These are phyloP conservation scores for Pistacia vera DNA, from an alignment of 345 rosid species.

Conservation along the genomic window DNA sequence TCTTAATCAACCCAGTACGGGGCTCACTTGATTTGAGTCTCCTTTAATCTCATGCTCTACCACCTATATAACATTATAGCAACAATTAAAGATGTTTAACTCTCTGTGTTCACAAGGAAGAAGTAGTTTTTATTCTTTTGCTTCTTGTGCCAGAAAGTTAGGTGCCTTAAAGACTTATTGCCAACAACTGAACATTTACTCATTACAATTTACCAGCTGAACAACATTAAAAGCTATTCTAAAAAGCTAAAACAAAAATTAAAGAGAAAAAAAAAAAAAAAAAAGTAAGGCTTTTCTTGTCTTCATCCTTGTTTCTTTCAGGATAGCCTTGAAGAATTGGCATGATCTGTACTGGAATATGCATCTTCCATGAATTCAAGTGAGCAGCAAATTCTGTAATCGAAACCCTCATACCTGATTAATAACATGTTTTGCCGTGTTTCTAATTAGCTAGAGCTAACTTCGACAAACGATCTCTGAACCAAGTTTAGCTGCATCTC, in stretches of 20 bases:
- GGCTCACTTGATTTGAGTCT: too few relatives aligned
- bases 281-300: background rate
- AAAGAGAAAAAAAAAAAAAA: background rate
- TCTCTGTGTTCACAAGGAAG: too few relatives aligned
- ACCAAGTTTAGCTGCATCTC: conserved; percentile 35
- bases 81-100: too few relatives aligned
- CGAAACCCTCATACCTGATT: background rate
- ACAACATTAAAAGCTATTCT: background rate
- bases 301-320: background rate
- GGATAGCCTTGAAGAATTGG: too few relatives aligned
- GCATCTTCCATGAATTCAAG: background rate
- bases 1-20: too few relatives aligned
- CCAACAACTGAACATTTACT: conserved; percentile 11
- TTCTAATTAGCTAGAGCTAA: background rate
- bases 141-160: conserved; percentile 10
- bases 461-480: conserved; percentile 22
- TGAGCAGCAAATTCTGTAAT: background rate
- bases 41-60: too few relatives aligned
- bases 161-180: background rate
- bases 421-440: background rate
- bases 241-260: background rate
- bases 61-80: background rate
- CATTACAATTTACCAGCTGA: background rate
- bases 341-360: background rate
- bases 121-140: background rate